phyloP scores from a whole-genome alignment of 768 basidiomycete species.

The Trametes cinnabarina region DNA sequence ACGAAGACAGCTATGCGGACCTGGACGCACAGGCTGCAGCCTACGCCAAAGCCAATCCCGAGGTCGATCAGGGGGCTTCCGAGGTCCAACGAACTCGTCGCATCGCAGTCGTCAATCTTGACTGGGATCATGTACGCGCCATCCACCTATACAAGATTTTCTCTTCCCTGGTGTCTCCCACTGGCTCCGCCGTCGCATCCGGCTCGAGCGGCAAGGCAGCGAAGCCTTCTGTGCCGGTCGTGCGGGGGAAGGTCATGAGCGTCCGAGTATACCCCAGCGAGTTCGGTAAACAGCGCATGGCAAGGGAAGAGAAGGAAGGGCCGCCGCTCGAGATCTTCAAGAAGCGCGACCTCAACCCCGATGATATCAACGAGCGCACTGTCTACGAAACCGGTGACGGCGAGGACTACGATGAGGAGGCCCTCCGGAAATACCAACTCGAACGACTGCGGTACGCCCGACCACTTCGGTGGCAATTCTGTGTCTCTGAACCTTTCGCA shows the following conservation, averaged over 20 bases:
- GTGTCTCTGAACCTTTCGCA: constrained; percentile 29
- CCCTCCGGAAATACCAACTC: constrained; percentile 86
- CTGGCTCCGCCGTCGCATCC: constrained; percentile 35
- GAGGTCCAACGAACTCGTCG: constrained; percentile 55
- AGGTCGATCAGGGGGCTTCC: constrained; percentile 37
- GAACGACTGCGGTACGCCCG: constrained; percentile 78
- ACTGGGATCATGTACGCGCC: constrained; percentile 96
- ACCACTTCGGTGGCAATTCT: background rate
- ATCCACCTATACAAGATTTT: constrained; percentile 89
- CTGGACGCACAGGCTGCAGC: constrained; percentile 73
- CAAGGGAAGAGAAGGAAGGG: constrained; percentile 84
- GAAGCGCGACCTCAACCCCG: constrained; percentile 44
- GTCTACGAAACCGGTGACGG: constrained; percentile 67
- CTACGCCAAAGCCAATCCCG: constrained; percentile 45
- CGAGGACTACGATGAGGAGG: constrained; percentile 84
- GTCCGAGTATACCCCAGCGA: constrained; percentile 91
- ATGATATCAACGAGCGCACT: constrained; percentile 61
- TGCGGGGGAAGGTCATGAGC: constrained; percentile 65
- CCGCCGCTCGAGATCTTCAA: constrained; percentile 85
- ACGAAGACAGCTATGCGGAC: constrained; percentile 70
- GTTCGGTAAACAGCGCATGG: constrained; percentile 87
- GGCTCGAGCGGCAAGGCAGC: constrained; percentile 11
- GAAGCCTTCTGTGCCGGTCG: constrained; percentile 33
- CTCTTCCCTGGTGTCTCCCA: constrained; percentile 74
- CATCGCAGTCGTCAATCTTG: constrained; percentile 90